Evolutionary conservation across 371 early-diverging fungal species (phyloP).

Genomic region (Actinomortierella wolfii): DNA sequence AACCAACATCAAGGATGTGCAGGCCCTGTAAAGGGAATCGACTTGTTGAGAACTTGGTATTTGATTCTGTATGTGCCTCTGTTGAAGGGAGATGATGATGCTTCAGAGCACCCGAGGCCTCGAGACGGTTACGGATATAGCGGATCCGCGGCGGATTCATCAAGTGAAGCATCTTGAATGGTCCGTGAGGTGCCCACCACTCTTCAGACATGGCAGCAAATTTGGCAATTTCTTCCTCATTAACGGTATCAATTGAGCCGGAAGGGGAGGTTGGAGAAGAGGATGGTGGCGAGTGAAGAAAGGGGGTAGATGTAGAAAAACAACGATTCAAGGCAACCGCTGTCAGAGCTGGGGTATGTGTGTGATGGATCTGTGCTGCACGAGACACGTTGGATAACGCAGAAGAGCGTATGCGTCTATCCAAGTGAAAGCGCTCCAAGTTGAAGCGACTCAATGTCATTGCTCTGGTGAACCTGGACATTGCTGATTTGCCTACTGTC

Average conservation of each 20-base stretch:
- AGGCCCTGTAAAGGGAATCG: slow-evolving; percentile 64
- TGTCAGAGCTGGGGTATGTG: too few species aligned
- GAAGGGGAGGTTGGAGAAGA: neutral
- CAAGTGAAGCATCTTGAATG: slow-evolving; percentile 85
- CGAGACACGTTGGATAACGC: too few species aligned
- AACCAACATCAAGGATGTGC: slow-evolving; percentile 89
- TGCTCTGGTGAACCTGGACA: too few species aligned
- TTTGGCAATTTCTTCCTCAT: slow-evolving; percentile 81
- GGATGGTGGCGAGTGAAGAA: too few species aligned
- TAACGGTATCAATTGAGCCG: slow-evolving; percentile 52
- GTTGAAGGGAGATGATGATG: slow-evolving; percentile 1
- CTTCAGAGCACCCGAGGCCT: slow-evolving; percentile 29
- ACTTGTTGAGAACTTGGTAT: neutral
- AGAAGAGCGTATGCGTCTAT: too few species aligned
- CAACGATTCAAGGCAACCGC: too few species aligned
- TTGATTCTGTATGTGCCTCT: too few species aligned
- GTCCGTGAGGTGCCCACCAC: slow-evolving; percentile 95
- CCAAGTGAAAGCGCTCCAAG: too few species aligned
- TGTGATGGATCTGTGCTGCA: too few species aligned
- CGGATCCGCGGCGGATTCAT: slow-evolving; percentile 87
- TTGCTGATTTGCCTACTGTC: too few species aligned
- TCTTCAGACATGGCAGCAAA: slow-evolving; percentile 75
- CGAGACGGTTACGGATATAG: slow-evolving; percentile 74
- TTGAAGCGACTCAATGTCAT: too few species aligned
- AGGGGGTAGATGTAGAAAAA: too few species aligned